Percentiles rank a stretch among this genome's conserved stretches.
Conservation (phyloP, 257 asterid genomes). For the Solanum infundibuliforme region DNA sequence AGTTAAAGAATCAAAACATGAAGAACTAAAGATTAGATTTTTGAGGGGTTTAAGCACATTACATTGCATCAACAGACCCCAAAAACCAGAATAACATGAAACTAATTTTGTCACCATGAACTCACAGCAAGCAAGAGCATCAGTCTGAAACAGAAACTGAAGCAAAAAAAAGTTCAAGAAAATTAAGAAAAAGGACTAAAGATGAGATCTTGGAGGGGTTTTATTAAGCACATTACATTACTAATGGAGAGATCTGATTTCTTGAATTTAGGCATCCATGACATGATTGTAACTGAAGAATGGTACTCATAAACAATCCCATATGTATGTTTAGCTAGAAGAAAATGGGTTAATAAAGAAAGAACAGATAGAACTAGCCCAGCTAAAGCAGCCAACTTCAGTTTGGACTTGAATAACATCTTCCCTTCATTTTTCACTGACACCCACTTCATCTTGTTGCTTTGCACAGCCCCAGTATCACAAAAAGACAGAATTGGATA, state of each 20-base stretch:
- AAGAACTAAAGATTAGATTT: conserved; percentile 20
- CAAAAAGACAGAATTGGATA: neutral
- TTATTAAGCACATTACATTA: conserved; percentile 30
- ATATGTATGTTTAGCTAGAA: conserved; percentile 74
- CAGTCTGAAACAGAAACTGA: neutral
- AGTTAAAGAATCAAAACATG: neutral
- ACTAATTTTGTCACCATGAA: neutral
- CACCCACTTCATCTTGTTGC: conserved; percentile 27
- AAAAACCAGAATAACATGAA: neutral
- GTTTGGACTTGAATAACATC: conserved; percentile 58
- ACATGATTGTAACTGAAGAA: conserved; percentile 74
- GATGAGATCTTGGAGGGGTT: conserved; percentile 14
- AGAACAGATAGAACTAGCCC: conserved; percentile 72
- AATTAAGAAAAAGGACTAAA: conserved; percentile 1
- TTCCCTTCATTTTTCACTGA: conserved; percentile 47
- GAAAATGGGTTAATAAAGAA: conserved; percentile 76
- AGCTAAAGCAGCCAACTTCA: conserved; percentile 73
- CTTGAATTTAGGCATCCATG: conserved; percentile 85
- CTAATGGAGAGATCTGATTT: conserved; percentile 38
- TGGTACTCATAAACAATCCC: conserved; percentile 64
- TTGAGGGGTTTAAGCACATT: conserved; percentile 6
- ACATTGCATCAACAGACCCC: conserved; percentile 20
- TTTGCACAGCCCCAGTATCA: neutral
- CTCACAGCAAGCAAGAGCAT: neutral
- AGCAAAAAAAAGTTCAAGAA: neutral